A percentile compares a stretch with the other conserved stretches of the same genome.
phyloP scores from a whole-genome alignment of 2,329 filamentous ascomycete species.

The Paraphaeosphaeria minitans region DNA sequence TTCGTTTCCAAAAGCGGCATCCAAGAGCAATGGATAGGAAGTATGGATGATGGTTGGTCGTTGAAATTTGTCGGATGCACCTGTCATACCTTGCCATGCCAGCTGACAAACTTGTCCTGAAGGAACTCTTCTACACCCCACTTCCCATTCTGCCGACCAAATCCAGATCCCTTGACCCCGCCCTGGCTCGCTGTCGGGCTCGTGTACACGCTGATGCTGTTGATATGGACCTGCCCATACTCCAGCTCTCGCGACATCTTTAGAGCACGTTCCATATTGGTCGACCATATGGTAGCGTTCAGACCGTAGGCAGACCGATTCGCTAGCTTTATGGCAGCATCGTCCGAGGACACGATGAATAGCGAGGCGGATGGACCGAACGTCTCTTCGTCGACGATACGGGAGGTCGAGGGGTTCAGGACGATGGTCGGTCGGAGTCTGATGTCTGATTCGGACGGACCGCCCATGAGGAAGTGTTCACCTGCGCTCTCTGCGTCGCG shows the following conservation, averaged over 20 bases:
- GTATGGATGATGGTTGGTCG: no score
- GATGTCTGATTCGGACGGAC: conserved; percentile 59
- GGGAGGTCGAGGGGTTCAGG: conserved; percentile 57
- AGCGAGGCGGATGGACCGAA: conserved; percentile 78
- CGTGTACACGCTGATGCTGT: conserved; percentile 54
- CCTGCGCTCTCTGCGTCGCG: conserved; percentile 60
- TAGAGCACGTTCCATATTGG: conserved; percentile 57
- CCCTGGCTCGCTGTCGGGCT: conserved; percentile 52
- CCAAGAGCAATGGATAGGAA: no score
- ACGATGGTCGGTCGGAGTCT: conserved; percentile 67
- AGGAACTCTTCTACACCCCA: conserved; percentile 53
- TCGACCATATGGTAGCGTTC: conserved; percentile 72
- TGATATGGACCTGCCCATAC: conserved; percentile 52
- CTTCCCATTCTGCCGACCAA: conserved; percentile 49
- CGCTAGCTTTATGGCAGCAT: conserved; percentile 74
- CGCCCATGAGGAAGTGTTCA: conserved; percentile 59
- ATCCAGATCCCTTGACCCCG: conserved; percentile 53
- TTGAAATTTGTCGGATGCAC: not conserved
- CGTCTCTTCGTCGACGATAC: conserved; percentile 73
- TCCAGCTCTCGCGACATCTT: conserved; percentile 53
- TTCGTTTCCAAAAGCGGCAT: no score
- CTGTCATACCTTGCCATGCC: conserved; percentile 27
- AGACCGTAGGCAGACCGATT: conserved; percentile 83
- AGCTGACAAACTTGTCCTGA: conserved; percentile 42
- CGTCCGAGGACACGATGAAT: conserved; percentile 66